Conservation (phyloP, 2,329 filamentous ascomycete genomes). For the Pleurostoma richardsiae region DNA sequence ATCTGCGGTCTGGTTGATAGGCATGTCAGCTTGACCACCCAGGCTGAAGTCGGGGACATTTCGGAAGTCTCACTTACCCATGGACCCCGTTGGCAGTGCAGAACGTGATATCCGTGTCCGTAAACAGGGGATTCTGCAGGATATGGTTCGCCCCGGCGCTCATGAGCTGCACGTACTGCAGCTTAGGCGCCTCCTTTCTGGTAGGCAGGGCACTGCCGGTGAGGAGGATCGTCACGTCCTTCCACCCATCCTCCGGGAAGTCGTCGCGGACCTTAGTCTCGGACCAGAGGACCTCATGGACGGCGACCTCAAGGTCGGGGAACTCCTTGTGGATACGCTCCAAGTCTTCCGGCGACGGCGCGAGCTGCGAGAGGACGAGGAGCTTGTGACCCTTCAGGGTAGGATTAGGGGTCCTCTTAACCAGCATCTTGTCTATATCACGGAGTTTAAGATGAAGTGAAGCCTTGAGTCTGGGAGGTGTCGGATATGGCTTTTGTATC, state of each 20-base stretch:
- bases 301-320: constrained; percentile 36
- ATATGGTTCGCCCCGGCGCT: constrained; percentile 50
- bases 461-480: too few relatives aligned
- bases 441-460: too few relatives aligned
- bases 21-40: too few relatives aligned
- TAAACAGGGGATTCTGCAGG: constrained; percentile 39
- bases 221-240: constrained; percentile 37
- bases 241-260: constrained; percentile 34
- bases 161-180: constrained; percentile 48
- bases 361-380: constrained; percentile 29
- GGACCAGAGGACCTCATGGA: constrained; percentile 5
- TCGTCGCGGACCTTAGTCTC: constrained; percentile 21
- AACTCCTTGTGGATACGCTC: constrained; percentile 31
- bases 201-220: constrained; percentile 39
- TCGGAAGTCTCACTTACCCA: constrained; percentile 31
- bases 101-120: constrained; percentile 43
- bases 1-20: constrained; percentile 42
- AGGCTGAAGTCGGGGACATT: too few relatives aligned
- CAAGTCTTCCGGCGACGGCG: constrained; percentile 24
- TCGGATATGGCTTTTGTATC: too few relatives aligned
- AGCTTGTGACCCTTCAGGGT: constrained; percentile 43
- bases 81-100: constrained; percentile 55
- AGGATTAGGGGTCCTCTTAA: constrained; percentile 18
- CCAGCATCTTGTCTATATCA: too few relatives aligned
- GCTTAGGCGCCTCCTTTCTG: constrained; percentile 34